A percentile compares a stretch with the other conserved stretches of the same genome.
These are phyloP conservation scores for Trichoderma cornu-damae DNA, from an alignment of 2,329 filamentous ascomycete species.

Conservation along the genomic window DNA sequence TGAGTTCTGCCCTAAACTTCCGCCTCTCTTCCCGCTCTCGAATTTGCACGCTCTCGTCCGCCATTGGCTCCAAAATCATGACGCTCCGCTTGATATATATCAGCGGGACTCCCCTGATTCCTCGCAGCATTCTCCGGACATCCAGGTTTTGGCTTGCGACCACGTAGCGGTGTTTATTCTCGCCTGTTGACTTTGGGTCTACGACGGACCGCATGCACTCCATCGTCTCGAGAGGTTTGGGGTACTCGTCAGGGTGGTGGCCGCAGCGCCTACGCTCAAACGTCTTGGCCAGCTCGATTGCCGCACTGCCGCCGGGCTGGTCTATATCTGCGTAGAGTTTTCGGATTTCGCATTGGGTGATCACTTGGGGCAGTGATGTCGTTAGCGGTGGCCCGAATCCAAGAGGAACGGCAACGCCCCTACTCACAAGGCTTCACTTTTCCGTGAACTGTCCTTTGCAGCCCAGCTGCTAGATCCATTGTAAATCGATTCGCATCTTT, in stretches of 20 bases:
- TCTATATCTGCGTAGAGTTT: constrained; percentile 64
- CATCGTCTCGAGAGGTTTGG: constrained; percentile 61
- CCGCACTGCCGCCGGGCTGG: constrained; percentile 48
- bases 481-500: constrained; percentile 76
- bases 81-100: constrained; percentile 76
- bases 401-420: constrained; percentile 1
- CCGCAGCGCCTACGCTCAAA: constrained; percentile 73
- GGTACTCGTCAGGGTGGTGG: constrained; percentile 67
- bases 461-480: constrained; percentile 74
- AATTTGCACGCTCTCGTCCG: constrained; percentile 56
- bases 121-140: constrained; percentile 58
- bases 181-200: constrained; percentile 65
- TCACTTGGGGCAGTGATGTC: constrained; percentile 48
- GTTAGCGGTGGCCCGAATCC: constrained; percentile 25
- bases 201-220: constrained; percentile 73
- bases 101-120: constrained; percentile 66
- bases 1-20: constrained; percentile 69
- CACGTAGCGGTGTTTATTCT: constrained; percentile 75
- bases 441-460: constrained; percentile 81
- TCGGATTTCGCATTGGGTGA: constrained; percentile 75
- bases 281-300: constrained; percentile 69
- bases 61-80: constrained; percentile 69
- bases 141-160: constrained; percentile 68
- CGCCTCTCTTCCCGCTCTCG: constrained; percentile 64
- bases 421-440: constrained; percentile 72